Evolutionary conservation across 495 filamentous ascomycete genomes (phyloP).

Genomic region (Chaetomium fimeti): DNA sequence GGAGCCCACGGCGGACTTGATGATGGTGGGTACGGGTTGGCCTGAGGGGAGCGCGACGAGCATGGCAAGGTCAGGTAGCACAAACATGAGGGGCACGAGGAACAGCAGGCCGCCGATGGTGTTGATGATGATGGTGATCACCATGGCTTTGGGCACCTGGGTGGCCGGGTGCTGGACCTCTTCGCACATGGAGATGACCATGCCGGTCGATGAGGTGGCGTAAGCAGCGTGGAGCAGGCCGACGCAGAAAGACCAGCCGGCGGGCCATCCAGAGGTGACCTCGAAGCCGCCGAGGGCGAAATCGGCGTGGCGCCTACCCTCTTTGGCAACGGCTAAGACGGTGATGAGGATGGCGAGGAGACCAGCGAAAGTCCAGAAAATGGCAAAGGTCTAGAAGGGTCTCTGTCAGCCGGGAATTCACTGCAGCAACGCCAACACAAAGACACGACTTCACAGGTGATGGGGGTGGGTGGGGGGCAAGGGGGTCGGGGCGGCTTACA

Average conservation of each 20-base stretch:
- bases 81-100: slow-evolving; percentile 51
- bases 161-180: slow-evolving; percentile 49
- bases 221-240: slow-evolving; percentile 51
- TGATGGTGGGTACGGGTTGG: slow-evolving; percentile 48
- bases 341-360: slow-evolving; percentile 47
- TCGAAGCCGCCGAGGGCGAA: slow-evolving; percentile 49
- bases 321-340: slow-evolving; percentile 46
- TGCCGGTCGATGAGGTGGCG: slow-evolving; percentile 53
- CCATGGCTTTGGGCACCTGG: slow-evolving; percentile 54
- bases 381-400: slow-evolving; percentile 45
- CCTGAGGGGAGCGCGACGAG: slow-evolving; percentile 41
- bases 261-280: slow-evolving; percentile 48
- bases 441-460: background rate
- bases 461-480: background rate
- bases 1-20: slow-evolving; percentile 47
- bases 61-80: slow-evolving; percentile 47
- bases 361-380: slow-evolving; percentile 53
- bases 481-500: slow-evolving; percentile 32
- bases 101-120: slow-evolving; percentile 50
- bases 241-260: slow-evolving; percentile 51
- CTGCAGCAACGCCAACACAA: background rate
- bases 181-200: slow-evolving; percentile 55
- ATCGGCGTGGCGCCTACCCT: slow-evolving; percentile 41
- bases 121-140: slow-evolving; percentile 50
- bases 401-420: background rate